Base-by-base conservation (phyloP, 345 rosid species). In the Trapa incisa region DNA sequence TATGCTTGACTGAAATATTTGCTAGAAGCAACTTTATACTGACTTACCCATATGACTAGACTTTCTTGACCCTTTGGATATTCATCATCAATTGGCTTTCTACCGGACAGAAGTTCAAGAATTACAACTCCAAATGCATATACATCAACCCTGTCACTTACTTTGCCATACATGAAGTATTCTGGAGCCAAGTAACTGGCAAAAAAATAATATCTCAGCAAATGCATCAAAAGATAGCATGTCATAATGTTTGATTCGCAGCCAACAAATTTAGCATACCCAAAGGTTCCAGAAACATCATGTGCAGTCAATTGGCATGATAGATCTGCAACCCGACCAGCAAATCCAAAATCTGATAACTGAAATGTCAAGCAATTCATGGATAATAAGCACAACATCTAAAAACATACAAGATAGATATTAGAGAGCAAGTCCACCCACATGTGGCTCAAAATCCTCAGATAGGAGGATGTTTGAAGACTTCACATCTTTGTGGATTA, bases 341-440 rank as follows among this genome's bases (percentile, higher is more conserved):
- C 96, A 14, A 94, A 82, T 82, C 99, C 99, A 65, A 94, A 94
- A 91, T 94, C 99, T 68, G 99, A 89, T 36, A 94, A 83, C 96
- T 93, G 88, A 74, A 72, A 67, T 70, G 62, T 62, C 80, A 82
- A 67, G 64, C 79, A 82, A 69, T 22, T 36, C 32, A 65, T 53
- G 12, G 56, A 63, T 22, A 75, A 74, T 60, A 17, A 79, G 61
- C 64, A 65, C 11, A 52, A 13, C 73, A 71, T 71, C 64, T 42
- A 39, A 22, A 43, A 67, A 22, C 29, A 22, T 22, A 22, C 29
- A 32, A 61, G 15, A 64, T 5, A 63, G 36, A 7, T 32, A 16
- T 47, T 42, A 66, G 29, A 37, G 9, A 70, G 9, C 50, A 65
- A 16, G 6, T 1, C 12, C 52, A 39, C n/a, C 15, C 67, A 87